Evolutionary conservation across 2,329 filamentous ascomycete genomes (phyloP).

Genomic region (Nemania abortiva): DNA sequence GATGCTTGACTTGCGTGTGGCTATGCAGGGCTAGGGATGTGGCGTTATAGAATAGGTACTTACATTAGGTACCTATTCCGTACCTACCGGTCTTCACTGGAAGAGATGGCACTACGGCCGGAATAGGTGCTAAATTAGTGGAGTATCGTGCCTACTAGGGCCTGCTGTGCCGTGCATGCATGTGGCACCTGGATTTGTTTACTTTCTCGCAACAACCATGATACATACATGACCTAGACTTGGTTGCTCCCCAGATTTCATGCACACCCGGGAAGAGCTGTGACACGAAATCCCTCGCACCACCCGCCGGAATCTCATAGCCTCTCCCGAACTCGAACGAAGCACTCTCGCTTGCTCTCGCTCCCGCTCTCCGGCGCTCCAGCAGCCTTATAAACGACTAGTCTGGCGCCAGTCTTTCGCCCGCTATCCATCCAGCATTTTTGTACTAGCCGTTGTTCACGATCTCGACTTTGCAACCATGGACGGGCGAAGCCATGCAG

Average conservation of each 20-base stretch:
- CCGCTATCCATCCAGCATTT: neutral
- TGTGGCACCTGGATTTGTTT: slow-evolving; percentile 36
- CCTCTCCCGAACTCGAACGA: neutral
- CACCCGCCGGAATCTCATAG: neutral
- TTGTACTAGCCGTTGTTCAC: slow-evolving; percentile 2
- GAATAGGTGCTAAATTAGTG: neutral
- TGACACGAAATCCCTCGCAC: neutral
- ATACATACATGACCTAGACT: too few relatives aligned
- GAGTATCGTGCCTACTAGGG: neutral
- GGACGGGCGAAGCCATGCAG: slow-evolving; percentile 68
- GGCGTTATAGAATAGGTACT: too few relatives aligned
- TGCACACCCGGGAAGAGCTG: neutral
- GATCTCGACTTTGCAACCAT: slow-evolving; percentile 51
- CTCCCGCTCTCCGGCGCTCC: neutral
- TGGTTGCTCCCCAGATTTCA: slow-evolving; percentile 10
- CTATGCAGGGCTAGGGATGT: neutral
- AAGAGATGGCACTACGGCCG: too few relatives aligned
- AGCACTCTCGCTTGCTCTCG: neutral
- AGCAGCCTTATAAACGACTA: neutral
- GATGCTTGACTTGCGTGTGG: neutral
- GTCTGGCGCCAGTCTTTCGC: neutral
- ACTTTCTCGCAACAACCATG: slow-evolving; percentile 30
- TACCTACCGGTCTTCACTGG: too few relatives aligned
- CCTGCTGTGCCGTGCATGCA: neutral
- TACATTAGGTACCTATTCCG: neutral